phyloP scores from a whole-genome alignment of 176 grass and related monocot genomes.

The Ensete ventricosum region DNA sequence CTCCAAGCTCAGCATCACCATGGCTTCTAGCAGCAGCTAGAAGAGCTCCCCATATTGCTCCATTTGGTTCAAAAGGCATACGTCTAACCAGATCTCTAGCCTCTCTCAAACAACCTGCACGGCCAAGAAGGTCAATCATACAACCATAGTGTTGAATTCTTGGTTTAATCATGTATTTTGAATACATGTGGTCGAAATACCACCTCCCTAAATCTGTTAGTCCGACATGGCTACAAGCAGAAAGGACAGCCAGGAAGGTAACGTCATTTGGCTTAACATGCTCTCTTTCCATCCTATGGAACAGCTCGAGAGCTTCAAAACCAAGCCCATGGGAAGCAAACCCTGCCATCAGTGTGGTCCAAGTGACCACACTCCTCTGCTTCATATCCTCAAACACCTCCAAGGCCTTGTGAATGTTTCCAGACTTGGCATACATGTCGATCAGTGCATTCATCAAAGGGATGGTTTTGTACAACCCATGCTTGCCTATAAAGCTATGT shows the following conservation, averaged over 20 bases:
- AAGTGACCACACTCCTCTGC: conserved; percentile 50
- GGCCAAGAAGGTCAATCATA: conserved; percentile 64
- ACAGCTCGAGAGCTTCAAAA: conserved; percentile 50
- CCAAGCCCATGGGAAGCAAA: conserved; percentile 63
- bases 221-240: conserved; percentile 54
- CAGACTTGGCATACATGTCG: conserved; percentile 75
- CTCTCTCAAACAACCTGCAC: conserved; percentile 47
- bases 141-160: conserved; percentile 69
- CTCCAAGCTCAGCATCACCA: conserved; percentile 50
- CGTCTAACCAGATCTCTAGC: conserved; percentile 41
- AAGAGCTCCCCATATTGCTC: conserved; percentile 74
- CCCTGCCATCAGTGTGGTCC: conserved; percentile 61
- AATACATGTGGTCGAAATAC: conserved; percentile 56
- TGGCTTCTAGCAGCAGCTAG: conserved; percentile 61
- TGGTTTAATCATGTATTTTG: conserved; percentile 42
- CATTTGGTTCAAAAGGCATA: conserved; percentile 81
- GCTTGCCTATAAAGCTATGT: conserved; percentile 33
- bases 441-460: conserved; percentile 64
- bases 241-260: conserved; percentile 60
- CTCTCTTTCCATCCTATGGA: conserved; percentile 56
- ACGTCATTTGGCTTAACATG: conserved; percentile 47
- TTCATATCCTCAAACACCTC: conserved; percentile 64
- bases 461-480: conserved; percentile 20
- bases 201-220: conserved; percentile 44
- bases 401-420: conserved; percentile 37